Base-by-base conservation (phyloP, 2,329 filamentous ascomycete species). In the Hymenoscyphus repandus region DNA sequence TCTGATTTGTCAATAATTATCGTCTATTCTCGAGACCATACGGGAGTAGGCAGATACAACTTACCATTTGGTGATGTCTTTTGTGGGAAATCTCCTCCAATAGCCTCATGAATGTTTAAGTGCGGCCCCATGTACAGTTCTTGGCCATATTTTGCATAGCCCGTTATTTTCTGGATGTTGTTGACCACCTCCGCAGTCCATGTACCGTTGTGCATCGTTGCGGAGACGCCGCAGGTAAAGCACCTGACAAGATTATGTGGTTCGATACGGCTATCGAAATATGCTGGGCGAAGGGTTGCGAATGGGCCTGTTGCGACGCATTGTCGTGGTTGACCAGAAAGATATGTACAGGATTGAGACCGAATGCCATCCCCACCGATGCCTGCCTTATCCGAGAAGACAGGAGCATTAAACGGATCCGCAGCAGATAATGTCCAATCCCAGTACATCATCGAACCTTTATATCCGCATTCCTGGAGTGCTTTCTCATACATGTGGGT, bases 401-500 rank as follows among this genome's bases (percentile, higher is more conserved):
- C 36, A n/a, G 37, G 17, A 22, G 32, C 32, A n/a, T 51, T 46
- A 17, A 51, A 20, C 3, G 44, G 43, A 34, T 51, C 30, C 7
- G 20, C 13, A 7, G 32, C 13, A 18, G 37, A 33, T 18, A 18
- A 11, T 2, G 43, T 36, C 38, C 49, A 46, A 9, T 46, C 39
- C 43, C 49, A 51, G 32, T 51, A 51, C 30, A 46, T 33, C 37
- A 51, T 32, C 17, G 43, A n/a, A 15, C 49, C 49, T 1, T 11
- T 36, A 30, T 46, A 51, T 31, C 49, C 49, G 18, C 49, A 51
- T 18, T 46, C 27, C n/a, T 43, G 41, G 12, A 70, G 57, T 1
- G 59, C 58, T 2, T 48, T 42, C 40, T 69, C 61, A 47, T 69
- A 70, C 12, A 65, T 43, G 30, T 67, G 58, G 2, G 13, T 30